A percentile compares a stretch with the other conserved stretches of the same genome.
phyloP scores from a whole-genome alignment of 768 basidiomycete genomes.

The Imleria badia region DNA sequence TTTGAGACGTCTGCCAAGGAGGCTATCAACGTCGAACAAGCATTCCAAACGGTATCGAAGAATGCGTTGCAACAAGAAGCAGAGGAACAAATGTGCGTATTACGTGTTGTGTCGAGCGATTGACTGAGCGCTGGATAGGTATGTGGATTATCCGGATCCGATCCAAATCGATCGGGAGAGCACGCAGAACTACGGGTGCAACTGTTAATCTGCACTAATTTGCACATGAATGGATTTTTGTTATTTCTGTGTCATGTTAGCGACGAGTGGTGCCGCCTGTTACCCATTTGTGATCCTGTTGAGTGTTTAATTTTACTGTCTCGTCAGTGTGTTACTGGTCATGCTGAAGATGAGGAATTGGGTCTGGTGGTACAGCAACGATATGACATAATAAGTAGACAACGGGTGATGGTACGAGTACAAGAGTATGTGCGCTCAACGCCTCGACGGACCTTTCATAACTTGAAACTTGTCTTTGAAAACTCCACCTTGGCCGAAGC shows the following conservation, averaged over 20 bases:
- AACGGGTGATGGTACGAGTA: slow-evolving; percentile 24
- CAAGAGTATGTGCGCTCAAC: slow-evolving; percentile 15
- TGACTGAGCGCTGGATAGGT: slow-evolving; percentile 50
- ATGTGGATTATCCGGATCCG: slow-evolving; percentile 98
- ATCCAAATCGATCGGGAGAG: slow-evolving; percentile 95
- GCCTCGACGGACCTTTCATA: slow-evolving; percentile 33
- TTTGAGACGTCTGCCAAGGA: slow-evolving; percentile 99
- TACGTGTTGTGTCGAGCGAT: slow-evolving; percentile 8
- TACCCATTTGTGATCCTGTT: slow-evolving; percentile 33
- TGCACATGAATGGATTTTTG: slow-evolving; percentile 21
- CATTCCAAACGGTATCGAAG: slow-evolving; percentile 99
- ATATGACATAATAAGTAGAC: slow-evolving; percentile 18
- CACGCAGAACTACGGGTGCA: slow-evolving; percentile 90
- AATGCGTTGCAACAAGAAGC: slow-evolving; percentile 97
- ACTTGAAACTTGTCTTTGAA: slow-evolving; percentile 54
- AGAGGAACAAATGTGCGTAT: slow-evolving; percentile 86
- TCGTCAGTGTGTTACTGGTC: slow-evolving; percentile 13
- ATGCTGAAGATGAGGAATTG: slow-evolving; percentile 7
- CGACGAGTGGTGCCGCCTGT: slow-evolving; percentile 27
- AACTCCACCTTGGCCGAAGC: slow-evolving; percentile 67
- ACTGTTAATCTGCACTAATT: slow-evolving; percentile 54
- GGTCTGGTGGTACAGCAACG: slow-evolving; percentile 10
- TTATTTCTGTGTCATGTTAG: slow-evolving; percentile 24
- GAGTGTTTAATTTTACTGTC: slow-evolving; percentile 37
- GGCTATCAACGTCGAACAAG: slow-evolving; percentile 99